phyloP scores from a whole-genome alignment of 805 yeast genomes.

The Candida michaelii region DNA sequence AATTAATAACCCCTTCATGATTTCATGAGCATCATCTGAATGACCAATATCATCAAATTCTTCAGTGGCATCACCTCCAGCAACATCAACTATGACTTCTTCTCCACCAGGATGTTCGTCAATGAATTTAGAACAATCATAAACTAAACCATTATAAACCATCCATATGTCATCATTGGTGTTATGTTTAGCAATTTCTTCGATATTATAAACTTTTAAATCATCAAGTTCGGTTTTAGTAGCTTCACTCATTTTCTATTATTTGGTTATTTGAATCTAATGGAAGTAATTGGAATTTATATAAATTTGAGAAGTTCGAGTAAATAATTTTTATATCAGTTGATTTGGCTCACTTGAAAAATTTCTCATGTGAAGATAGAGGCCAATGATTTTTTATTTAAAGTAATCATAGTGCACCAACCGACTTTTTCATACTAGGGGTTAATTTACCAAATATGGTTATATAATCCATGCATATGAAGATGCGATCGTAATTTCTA shows the following conservation, averaged over 20 bases:
- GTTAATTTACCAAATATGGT: neutral
- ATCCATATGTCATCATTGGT: constrained; percentile 44
- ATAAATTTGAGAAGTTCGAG: neutral
- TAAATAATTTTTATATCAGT: constrained; percentile 1
- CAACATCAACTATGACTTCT: constrained; percentile 44
- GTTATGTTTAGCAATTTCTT: constrained; percentile 45
- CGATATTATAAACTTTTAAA: constrained; percentile 53
- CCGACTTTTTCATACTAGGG: neutral
- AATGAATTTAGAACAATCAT: constrained; percentile 41
- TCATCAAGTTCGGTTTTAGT: constrained; percentile 5
- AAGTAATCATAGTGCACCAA: constrained; percentile 2
- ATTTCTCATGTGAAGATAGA: constrained; percentile 7
- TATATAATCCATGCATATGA: too few relatives aligned
- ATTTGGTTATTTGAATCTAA: too few relatives aligned
- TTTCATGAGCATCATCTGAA: constrained; percentile 90
- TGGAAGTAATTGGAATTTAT: neutral
- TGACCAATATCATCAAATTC: constrained; percentile 83
- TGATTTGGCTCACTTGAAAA: neutral
- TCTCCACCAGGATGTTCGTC: constrained; percentile 52
- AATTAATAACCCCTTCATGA: constrained; percentile 63
- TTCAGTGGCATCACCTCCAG: constrained; percentile 46
- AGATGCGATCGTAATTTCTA: too few relatives aligned
- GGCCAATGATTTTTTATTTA: constrained; percentile 6
- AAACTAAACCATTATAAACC: constrained; percentile 44
- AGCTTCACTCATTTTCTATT: constrained; percentile 6